Conservation (phyloP, 2,329 filamentous ascomycete species). For the Graphiopsis chlorocephala region DNA sequence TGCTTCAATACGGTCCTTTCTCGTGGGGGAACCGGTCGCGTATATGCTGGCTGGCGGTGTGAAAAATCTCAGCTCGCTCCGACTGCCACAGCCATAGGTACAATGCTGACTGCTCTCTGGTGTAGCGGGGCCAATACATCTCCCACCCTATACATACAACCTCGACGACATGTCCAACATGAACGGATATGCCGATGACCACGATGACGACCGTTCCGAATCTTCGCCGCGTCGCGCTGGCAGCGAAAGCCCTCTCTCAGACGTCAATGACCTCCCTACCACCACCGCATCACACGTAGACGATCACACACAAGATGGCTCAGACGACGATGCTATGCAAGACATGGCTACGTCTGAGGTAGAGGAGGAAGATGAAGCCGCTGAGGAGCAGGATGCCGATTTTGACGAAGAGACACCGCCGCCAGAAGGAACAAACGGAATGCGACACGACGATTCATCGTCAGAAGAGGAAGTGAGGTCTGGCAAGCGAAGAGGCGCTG, state of each 20-base stretch:
- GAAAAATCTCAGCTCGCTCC: slow-evolving; percentile 34
- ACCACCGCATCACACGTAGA: slow-evolving; percentile 41
- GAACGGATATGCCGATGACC: slow-evolving; percentile 64
- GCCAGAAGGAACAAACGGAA: slow-evolving; percentile 40
- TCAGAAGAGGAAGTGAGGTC: slow-evolving; percentile 55
- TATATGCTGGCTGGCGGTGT: slow-evolving; percentile 28
- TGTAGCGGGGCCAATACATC: slow-evolving; percentile 60
- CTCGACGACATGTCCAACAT: slow-evolving; percentile 53
- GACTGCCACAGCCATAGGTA: slow-evolving; percentile 29
- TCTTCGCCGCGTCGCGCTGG: slow-evolving; percentile 50
- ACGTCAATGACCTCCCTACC: slow-evolving; percentile 58
- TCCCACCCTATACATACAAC: slow-evolving; percentile 57
- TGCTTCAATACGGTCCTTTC: slow-evolving; percentile 29
- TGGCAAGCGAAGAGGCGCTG: slow-evolving; percentile 63
- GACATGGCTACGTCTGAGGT: slow-evolving; percentile 46
- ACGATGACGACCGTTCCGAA: slow-evolving; percentile 46
- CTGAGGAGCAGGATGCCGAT: slow-evolving; percentile 60
- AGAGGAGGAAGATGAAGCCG: slow-evolving; percentile 50
- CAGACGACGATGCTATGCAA: slow-evolving; percentile 44
- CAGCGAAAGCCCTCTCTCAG: slow-evolving; percentile 75
- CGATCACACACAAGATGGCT: slow-evolving; percentile 38
- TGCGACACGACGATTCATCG: slow-evolving; percentile 61
- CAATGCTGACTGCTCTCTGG: slow-evolving; percentile 42
- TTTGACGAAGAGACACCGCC: slow-evolving; percentile 66
- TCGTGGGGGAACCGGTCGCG: slow-evolving; percentile 44